These are phyloP conservation scores for Hypoxylon lenormandii DNA, from an alignment of 495 filamentous ascomycete genomes.

Conservation along the genomic window DNA sequence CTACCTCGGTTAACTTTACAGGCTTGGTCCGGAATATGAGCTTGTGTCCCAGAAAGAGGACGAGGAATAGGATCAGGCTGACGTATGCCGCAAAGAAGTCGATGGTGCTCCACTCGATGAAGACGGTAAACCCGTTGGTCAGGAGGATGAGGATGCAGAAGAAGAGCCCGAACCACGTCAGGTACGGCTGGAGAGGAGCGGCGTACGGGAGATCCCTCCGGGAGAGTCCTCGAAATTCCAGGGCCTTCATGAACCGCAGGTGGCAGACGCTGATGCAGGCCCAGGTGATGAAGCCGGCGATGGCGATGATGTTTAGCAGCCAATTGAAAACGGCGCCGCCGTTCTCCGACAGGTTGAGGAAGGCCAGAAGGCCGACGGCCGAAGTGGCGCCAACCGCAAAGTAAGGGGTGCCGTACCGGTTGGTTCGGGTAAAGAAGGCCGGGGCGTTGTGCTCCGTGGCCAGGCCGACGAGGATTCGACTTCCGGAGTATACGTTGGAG, in stretches of 20 bases:
- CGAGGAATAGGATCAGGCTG: conserved; percentile 70
- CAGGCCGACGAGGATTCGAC: conserved; percentile 73
- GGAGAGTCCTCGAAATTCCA: conserved; percentile 69
- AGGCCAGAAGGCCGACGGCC: conserved; percentile 64
- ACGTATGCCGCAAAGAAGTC: conserved; percentile 73
- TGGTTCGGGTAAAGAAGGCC: conserved; percentile 56
- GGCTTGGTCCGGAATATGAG: conserved; percentile 49
- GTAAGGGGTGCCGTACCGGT: conserved; percentile 59
- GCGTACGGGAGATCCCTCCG: conserved; percentile 66
- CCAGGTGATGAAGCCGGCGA: conserved; percentile 78
- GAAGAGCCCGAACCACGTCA: conserved; percentile 69
- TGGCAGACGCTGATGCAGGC: conserved; percentile 69
- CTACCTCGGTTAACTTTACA: conserved; percentile 44
- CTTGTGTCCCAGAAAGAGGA: conserved; percentile 71
- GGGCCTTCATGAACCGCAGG: conserved; percentile 70
- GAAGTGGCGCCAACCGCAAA: conserved; percentile 57
- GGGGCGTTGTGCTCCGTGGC: conserved; percentile 72
- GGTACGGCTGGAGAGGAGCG: conserved; percentile 69
- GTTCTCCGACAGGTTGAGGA: conserved; percentile 64
- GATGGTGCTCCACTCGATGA: conserved; percentile 70
- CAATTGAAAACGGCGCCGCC: conserved; percentile 69
- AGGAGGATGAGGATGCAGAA: conserved; percentile 74
- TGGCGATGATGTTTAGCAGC: conserved; percentile 70
- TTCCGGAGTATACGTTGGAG: conserved; percentile 70
- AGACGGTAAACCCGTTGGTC: conserved; percentile 77